phyloP scores from a whole-genome alignment of 2,329 filamentous ascomycete genomes.

The Neophaeococcomyces mojaviensis region DNA sequence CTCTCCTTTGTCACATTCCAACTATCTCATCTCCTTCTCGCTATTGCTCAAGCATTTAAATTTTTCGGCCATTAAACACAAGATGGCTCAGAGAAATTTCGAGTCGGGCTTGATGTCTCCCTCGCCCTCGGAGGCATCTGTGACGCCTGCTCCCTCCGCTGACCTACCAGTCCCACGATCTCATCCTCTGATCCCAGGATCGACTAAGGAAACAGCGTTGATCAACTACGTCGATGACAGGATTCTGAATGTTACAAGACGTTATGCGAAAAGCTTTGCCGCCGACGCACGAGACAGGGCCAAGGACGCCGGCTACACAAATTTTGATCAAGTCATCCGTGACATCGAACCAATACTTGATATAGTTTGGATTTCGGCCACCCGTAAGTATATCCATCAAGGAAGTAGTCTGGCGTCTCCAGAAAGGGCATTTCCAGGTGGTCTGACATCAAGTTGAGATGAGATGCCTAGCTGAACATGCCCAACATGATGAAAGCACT shows the following conservation, averaged over 20 bases:
- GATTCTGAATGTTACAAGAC: constrained; percentile 44
- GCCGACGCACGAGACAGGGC: constrained; percentile 26
- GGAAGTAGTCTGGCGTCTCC: not conserved
- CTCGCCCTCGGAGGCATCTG: not conserved
- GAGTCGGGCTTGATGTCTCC: constrained; percentile 5
- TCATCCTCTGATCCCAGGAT: constrained; percentile 48
- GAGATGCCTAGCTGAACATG: not conserved
- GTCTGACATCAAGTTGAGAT: not conserved
- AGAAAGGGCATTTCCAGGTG: too few species aligned
- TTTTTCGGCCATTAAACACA: not conserved
- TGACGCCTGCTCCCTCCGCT: not conserved
- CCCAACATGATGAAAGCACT: not conserved
- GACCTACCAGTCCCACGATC: constrained; percentile 42
- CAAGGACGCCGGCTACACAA: constrained; percentile 47
- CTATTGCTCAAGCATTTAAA: too few species aligned
- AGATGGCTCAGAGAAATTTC: not conserved
- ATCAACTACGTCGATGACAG: constrained; percentile 51
- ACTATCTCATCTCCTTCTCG: too few species aligned
- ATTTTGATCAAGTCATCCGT: constrained; percentile 61
- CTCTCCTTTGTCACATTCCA: too few species aligned
- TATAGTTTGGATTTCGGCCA: constrained; percentile 78
- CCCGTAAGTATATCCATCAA: constrained; percentile 56
- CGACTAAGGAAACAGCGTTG: constrained; percentile 50
- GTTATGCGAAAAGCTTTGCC: constrained; percentile 46
- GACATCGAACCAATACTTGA: constrained; percentile 71